Percentiles rank a stretch among this genome's conserved stretches.
These are phyloP conservation scores for Colletotrichum shisoi DNA, from an alignment of 2,329 filamentous ascomycete species.

Conservation along the genomic window DNA sequence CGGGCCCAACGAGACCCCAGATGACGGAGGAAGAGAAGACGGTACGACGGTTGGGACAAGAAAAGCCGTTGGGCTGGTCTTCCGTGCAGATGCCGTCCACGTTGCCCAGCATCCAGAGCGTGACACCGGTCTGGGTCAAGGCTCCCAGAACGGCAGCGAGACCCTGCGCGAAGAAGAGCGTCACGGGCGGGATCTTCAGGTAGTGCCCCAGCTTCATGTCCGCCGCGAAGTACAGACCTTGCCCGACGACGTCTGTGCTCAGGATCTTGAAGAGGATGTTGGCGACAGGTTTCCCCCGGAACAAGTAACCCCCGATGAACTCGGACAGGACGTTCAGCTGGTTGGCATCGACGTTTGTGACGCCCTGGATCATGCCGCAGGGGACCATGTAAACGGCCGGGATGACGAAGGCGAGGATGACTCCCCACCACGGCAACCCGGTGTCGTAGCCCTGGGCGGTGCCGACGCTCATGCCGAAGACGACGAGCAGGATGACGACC, in stretches of 20 bases:
- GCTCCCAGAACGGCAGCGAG: conserved; percentile 58
- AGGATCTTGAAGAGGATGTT: conserved; percentile 51
- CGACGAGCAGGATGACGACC: conserved; percentile 55
- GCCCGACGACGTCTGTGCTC: conserved; percentile 47
- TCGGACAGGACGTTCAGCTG: conserved; percentile 41
- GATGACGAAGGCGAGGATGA: conserved; percentile 54
- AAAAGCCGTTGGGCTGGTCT: conserved; percentile 60
- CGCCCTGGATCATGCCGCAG: conserved; percentile 58
- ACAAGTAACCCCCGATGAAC: conserved; percentile 60
- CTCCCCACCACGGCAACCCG: conserved; percentile 66
- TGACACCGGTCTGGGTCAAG: conserved; percentile 49
- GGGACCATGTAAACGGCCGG: conserved; percentile 56
- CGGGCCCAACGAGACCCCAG: conserved; percentile 65
- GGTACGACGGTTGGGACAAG: conserved; percentile 65
- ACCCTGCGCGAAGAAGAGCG: conserved; percentile 68
- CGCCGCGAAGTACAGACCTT: conserved; percentile 56
- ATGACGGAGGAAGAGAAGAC: conserved; percentile 69
- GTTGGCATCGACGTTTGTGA: conserved; percentile 58
- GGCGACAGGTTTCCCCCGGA: conserved; percentile 46
- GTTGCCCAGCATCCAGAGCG: conserved; percentile 49
- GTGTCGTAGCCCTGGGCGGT: conserved; percentile 59
- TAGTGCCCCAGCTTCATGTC: conserved; percentile 57
- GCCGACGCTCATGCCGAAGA: conserved; percentile 48
- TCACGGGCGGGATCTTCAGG: conserved; percentile 65
- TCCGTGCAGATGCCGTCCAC: conserved; percentile 62